Conservation (phyloP, 176 grass and related monocot genomes). For the Otatea glauca region DNA sequence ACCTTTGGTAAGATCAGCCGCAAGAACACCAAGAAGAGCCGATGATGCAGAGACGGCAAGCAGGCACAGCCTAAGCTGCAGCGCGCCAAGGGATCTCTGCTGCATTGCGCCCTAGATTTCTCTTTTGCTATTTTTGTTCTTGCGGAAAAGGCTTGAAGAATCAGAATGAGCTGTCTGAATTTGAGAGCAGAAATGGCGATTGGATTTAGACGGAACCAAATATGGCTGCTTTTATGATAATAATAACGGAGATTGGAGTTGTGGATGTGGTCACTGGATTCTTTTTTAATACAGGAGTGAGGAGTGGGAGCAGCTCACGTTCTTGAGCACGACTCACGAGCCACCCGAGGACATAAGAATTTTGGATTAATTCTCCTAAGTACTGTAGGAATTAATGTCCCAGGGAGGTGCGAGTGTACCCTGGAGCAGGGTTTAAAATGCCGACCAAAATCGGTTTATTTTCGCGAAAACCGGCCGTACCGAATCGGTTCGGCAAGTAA, state of each 20-base stretch:
- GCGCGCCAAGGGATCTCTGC: constrained; percentile 48
- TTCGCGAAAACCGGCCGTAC: too few relatives aligned
- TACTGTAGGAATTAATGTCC: not conserved
- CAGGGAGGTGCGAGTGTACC: not conserved
- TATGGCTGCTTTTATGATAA: not conserved
- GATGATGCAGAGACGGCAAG: constrained; percentile 49
- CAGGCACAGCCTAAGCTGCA: constrained; percentile 47
- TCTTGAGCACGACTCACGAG: not conserved
- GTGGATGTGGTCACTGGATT: not conserved
- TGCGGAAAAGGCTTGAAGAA: not conserved
- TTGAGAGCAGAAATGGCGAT: not conserved
- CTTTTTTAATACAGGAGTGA: not conserved
- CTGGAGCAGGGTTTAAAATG: too few relatives aligned
- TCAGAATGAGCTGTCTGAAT: constrained; percentile 20
- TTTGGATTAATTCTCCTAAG: not conserved
- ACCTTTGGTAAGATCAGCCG: constrained; percentile 58
- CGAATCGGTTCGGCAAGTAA: too few relatives aligned
- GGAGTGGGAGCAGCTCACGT: not conserved
- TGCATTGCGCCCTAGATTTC: constrained; percentile 46
- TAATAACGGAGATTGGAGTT: constrained; percentile 3
- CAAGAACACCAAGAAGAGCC: constrained; percentile 41
- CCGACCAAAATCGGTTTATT: too few relatives aligned
- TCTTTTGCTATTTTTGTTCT: constrained; percentile 21
- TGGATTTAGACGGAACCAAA: not conserved
- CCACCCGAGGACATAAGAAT: not conserved